A percentile compares a stretch with the other conserved stretches of the same genome.
phyloP scores from a whole-genome alignment of 1,139 yeast genomes.

The Spencermartinsiella ligniputridi region DNA sequence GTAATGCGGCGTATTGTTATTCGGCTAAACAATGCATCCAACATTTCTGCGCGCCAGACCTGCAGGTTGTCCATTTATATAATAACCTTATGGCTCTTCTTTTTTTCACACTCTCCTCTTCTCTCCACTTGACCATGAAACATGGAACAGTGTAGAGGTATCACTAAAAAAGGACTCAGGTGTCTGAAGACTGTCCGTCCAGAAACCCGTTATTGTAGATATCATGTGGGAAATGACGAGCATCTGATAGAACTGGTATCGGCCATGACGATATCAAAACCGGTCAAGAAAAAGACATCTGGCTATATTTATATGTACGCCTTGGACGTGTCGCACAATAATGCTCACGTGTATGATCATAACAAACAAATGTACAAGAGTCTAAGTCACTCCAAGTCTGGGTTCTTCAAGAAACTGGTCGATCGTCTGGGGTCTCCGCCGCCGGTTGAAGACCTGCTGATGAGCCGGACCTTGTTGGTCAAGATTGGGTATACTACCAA shows the following conservation, averaged over 20 bases:
- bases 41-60: neutral
- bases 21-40: neutral
- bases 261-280: conserved; percentile 11
- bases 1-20: neutral
- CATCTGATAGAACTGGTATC: conserved; percentile 14
- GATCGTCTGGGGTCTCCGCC: neutral
- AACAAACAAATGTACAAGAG: conserved; percentile 10
- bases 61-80: no score
- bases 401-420: neutral
- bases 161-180: conserved; percentile 18
- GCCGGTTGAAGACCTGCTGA: neutral
- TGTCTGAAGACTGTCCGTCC: conserved; percentile 12
- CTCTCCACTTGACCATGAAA: conserved; percentile 1
- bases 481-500: conserved; percentile 32
- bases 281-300: conserved; percentile 11
- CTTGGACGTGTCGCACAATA: conserved; percentile 19
- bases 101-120: neutral
- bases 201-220: conserved; percentile 15
- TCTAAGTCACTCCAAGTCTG: neutral
- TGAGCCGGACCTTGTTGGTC: conserved; percentile 19
- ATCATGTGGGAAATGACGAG: conserved; percentile 16
- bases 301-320: conserved; percentile 31
- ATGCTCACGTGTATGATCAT: conserved; percentile 25
- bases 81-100: no score
- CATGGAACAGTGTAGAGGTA: conserved; percentile 20